Conservation (phyloP, 257 asterid species). For the Petunia axillaris region DNA sequence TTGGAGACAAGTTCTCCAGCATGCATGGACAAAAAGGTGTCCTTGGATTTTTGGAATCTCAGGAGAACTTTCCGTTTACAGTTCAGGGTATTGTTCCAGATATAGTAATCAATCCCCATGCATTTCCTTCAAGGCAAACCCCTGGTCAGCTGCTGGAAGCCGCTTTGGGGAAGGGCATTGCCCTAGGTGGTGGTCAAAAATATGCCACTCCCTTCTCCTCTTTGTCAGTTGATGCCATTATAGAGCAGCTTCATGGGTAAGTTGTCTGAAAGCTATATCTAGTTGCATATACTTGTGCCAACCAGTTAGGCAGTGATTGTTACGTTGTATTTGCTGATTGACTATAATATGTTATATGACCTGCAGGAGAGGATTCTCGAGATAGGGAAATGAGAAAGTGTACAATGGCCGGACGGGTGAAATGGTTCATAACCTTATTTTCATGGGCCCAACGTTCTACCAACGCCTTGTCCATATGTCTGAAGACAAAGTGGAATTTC, state of each 20-base stretch:
- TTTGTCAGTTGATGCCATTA: conserved; percentile 69
- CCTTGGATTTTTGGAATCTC: conserved; percentile 84
- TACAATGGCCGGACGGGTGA: conserved; percentile 84
- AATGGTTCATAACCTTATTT: conserved; percentile 59
- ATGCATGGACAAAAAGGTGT: conserved; percentile 99
- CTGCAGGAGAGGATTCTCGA: conserved; percentile 76
- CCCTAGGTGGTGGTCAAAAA: conserved; percentile 73
- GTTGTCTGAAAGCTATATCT: background rate
- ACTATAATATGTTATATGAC: background rate
- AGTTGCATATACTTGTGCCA: conserved; percentile 10
- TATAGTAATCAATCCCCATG: conserved; percentile 93
- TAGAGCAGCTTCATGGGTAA: conserved; percentile 84
- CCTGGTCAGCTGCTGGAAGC: conserved; percentile 96
- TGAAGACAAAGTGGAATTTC: conserved; percentile 86
- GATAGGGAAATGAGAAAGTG: conserved; percentile 89
- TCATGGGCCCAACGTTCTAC: conserved; percentile 94
- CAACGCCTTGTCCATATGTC: conserved; percentile 96
- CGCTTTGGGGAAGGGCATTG: conserved; percentile 87
- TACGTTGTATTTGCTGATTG: conserved; percentile 19
- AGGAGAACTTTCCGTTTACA: conserved; percentile 88
- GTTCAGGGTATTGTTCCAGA: conserved; percentile 91
- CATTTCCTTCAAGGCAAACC: conserved; percentile 96
- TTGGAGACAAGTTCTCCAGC: conserved; percentile 93
- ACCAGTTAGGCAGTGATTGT: background rate
- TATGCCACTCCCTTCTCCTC: conserved; percentile 92